Conservation (phyloP, 345 rosid genomes). For the Triadica sebifera region DNA sequence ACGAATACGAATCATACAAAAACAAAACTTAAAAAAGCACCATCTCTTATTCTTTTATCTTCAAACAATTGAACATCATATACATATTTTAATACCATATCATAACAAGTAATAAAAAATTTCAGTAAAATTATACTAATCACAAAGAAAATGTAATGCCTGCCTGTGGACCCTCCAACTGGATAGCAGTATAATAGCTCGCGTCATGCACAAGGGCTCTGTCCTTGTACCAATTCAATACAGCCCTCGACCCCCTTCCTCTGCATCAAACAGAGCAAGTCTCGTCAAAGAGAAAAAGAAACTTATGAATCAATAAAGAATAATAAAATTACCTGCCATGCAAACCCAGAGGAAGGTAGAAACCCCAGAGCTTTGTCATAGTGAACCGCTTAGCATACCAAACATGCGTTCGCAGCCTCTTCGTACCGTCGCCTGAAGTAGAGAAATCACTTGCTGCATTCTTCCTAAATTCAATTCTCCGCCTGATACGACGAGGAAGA, state of each 20-base stretch:
- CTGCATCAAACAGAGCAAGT: slow-evolving; percentile 39
- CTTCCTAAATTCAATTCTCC: slow-evolving; percentile 60
- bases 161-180: slow-evolving; percentile 78
- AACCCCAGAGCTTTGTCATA: slow-evolving; percentile 84
- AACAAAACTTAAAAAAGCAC: not conserved
- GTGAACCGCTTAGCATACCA: slow-evolving; percentile 92
- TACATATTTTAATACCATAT: not conserved
- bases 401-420: slow-evolving; percentile 84
- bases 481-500: slow-evolving; percentile 51
- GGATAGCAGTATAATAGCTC: slow-evolving; percentile 58
- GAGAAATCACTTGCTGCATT: slow-evolving; percentile 58
- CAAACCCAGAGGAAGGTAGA: slow-evolving; percentile 80
- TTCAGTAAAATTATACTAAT: not conserved
- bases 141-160: slow-evolving; percentile 32
- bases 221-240: slow-evolving; percentile 60
- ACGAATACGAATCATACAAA: not conserved
- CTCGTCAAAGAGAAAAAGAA: not conserved
- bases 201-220: slow-evolving; percentile 81
- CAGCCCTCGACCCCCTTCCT: slow-evolving; percentile 87
- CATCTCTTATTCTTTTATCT: not conserved
- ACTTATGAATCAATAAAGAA: not conserved
- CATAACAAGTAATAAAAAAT: not conserved
- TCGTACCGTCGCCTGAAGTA: slow-evolving; percentile 79
- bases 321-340: slow-evolving; percentile 62
- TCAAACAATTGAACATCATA: not conserved